Evolutionary conservation across 2,329 filamentous ascomycete genomes (phyloP), one percentile per base, ranked within the genome.

Genomic region (Trichocomaceae sp.): DNA sequence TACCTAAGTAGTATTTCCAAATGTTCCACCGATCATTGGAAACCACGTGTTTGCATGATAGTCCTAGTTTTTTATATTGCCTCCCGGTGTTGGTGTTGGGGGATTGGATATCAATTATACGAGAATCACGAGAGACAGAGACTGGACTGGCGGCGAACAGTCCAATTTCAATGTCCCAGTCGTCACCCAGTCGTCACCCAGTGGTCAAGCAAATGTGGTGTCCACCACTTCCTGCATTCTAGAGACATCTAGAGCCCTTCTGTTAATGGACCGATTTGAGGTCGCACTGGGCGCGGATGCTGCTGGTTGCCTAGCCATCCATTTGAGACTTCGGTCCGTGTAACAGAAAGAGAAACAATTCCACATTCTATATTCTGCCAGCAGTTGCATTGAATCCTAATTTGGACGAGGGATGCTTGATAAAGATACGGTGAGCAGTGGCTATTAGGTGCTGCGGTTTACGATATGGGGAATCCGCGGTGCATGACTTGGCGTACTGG

Each of bases 221-320:
- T 15, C 19, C 15, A 41, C 19, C 15, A 41, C 19, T 22, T 35
- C n/a, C 7, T n/a, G 8, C 20, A 39, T 13, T 47, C 10, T 22
- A 33, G 47, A 29, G 15, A n/a, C 22, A 47, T 39, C 8, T 53
- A 47, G 9, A 31, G 51, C 33, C 31, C 20, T 17, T 22, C n/a
- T 20, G 37, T 41, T 20, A 13, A 8, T n/a, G 26, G 12, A 17
- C n/a, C 9, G 19, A n/a, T 12, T 33, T 31, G 31, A 53, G 22
- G 51, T 53, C 22, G 44, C 23, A 53, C 23, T 53, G 51, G 51
- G 51, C 44, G 31, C 31, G 44, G 41, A 47, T 53, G 12, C 44
- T 42, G 19, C n/a, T 53, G 51, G 19, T 20, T 29, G 12, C 26
- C 20, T 12, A 26, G n/a, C 19, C 39, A 47, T 37, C 15, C 26